A percentile compares a stretch with the other conserved stretches of the same genome.
These are phyloP conservation scores for Rubroboletus satanas DNA, from an alignment of 768 basidiomycete species.

Conservation along the genomic window DNA sequence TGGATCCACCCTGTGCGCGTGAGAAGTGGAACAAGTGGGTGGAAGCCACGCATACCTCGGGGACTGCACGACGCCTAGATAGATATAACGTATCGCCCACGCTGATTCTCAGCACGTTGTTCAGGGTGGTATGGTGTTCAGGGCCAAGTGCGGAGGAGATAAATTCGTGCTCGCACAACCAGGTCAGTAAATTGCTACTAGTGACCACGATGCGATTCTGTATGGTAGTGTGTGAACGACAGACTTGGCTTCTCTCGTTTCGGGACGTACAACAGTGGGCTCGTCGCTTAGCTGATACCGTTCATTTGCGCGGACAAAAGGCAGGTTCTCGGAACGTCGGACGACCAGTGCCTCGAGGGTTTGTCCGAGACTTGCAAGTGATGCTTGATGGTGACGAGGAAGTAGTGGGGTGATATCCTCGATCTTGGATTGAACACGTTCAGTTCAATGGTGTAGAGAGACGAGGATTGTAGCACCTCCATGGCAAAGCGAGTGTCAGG, in stretches of 20 bases:
- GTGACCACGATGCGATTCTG: conserved; percentile 52
- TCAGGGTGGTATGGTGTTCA: conserved; percentile 34
- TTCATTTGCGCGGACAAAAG: conserved; percentile 30
- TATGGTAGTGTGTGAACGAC: conserved; percentile 11
- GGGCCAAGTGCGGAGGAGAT: conserved; percentile 21
- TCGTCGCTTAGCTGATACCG: conserved; percentile 15
- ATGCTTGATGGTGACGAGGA: conserved; percentile 23
- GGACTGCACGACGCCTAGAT: conserved; percentile 44
- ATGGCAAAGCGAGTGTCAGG: conserved; percentile 87
- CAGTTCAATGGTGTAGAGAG: conserved; percentile 6
- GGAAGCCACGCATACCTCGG: conserved; percentile 43
- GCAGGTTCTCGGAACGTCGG: conserved; percentile 24
- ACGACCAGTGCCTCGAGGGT: conserved; percentile 33
- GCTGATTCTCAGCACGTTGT: conserved; percentile 40
- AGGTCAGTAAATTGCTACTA: conserved; percentile 41
- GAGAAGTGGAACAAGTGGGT: conserved; percentile 12
- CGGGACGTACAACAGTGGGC: conserved; percentile 24
- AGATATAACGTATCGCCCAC: conserved; percentile 59
- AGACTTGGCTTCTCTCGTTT: neutral
- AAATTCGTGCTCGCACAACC: conserved; percentile 41
- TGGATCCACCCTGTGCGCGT: conserved; percentile 74
- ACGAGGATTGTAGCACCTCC: conserved; percentile 53
- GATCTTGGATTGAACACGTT: conserved; percentile 28
- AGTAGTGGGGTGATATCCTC: conserved; percentile 32
- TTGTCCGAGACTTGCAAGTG: conserved; percentile 25